A percentile compares a stretch with the other conserved stretches of the same genome.
phyloP scores from a whole-genome alignment of 805 yeast genomes.

The Cyberlindnera nakhonratchasimensis region DNA sequence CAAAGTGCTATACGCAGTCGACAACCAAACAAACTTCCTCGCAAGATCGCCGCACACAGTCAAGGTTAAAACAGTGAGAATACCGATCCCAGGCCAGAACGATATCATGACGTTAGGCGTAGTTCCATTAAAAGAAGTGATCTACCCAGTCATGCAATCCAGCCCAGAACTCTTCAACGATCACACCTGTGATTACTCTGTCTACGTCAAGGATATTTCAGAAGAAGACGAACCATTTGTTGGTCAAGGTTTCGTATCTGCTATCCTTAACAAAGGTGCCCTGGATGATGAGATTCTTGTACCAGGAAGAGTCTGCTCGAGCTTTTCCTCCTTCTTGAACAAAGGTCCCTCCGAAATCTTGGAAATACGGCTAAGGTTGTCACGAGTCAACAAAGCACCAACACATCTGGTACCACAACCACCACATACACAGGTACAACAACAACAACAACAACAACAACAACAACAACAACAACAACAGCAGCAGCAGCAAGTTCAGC shows the following conservation, averaged over 20 bases:
- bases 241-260: constrained; percentile 42
- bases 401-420: constrained; percentile 7
- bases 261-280: constrained; percentile 23
- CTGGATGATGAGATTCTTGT: constrained; percentile 39
- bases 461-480: constrained; percentile 5
- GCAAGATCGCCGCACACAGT: constrained; percentile 37
- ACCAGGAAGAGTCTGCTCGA: constrained; percentile 54
- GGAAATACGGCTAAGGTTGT: constrained; percentile 52
- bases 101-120: constrained; percentile 42
- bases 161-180: constrained; percentile 40
- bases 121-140: constrained; percentile 41
- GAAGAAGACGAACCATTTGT: constrained; percentile 51
- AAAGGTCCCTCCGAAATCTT: constrained; percentile 44
- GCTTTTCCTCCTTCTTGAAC: constrained; percentile 44
- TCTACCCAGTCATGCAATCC: constrained; percentile 43
- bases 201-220: constrained; percentile 45
- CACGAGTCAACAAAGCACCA: constrained; percentile 18
- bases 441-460: neutral
- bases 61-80: constrained; percentile 39
- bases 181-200: constrained; percentile 42
- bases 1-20: constrained; percentile 41
- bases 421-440: constrained; percentile 12
- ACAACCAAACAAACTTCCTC: constrained; percentile 39
- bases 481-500: constrained; percentile 4
- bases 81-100: constrained; percentile 41